Evolutionary conservation across 2,329 filamentous ascomycete genomes (phyloP).

Genomic region (Hirsutella minnesotensis): DNA sequence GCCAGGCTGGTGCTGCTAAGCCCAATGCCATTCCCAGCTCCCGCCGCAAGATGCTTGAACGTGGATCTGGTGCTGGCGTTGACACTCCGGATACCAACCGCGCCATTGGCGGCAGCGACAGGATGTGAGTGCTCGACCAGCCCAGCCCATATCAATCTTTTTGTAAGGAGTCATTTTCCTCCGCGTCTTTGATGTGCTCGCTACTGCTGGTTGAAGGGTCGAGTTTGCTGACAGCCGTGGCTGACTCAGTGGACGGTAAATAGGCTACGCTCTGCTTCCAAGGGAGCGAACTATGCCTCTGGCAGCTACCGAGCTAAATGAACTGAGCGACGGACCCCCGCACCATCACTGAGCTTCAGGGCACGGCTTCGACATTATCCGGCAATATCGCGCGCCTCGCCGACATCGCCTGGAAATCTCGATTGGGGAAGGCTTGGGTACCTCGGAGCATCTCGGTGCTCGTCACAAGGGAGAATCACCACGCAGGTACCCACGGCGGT

Average conservation of each 20-base stretch:
- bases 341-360: slow-evolving; percentile 6
- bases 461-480: slow-evolving; percentile 4
- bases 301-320: slow-evolving; percentile 24
- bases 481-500: slow-evolving; percentile 10
- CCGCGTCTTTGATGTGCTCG: slow-evolving; percentile 70
- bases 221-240: slow-evolving; percentile 57
- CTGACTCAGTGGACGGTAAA: slow-evolving; percentile 78
- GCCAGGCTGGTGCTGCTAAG: slow-evolving; percentile 52
- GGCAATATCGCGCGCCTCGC: not conserved
- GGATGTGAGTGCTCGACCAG: slow-evolving; percentile 77
- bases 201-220: slow-evolving; percentile 58
- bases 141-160: slow-evolving; percentile 42
- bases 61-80: slow-evolving; percentile 42
- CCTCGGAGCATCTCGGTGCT: not conserved
- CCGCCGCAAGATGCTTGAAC: slow-evolving; percentile 76
- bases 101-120: slow-evolving; percentile 69
- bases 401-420: too few species aligned
- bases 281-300: slow-evolving; percentile 43
- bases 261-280: slow-evolving; percentile 77
- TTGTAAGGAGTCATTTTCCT: slow-evolving; percentile 75
- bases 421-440: not conserved
- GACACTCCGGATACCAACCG: slow-evolving; percentile 64
- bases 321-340: slow-evolving; percentile 14
- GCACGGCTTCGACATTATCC: not conserved
- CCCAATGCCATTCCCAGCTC: slow-evolving; percentile 63